These are phyloP conservation scores for Chytriomyces sp. DNA, from an alignment of 192 early-diverging fungal species.

Conservation along the genomic window DNA sequence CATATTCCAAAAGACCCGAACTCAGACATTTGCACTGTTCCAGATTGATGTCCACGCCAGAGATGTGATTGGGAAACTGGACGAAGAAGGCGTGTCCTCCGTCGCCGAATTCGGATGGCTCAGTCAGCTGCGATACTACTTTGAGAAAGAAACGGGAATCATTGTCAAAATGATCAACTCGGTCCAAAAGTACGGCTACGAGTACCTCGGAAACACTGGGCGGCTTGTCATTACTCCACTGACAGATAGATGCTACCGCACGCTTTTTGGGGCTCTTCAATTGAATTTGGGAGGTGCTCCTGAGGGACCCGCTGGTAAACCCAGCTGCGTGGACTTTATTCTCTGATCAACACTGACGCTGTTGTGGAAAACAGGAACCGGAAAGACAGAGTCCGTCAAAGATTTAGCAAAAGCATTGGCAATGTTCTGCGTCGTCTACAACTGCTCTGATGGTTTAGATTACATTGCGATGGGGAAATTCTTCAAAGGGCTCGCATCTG, in stretches of 20 bases:
- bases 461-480: constrained; percentile 73
- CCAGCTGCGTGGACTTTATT: background rate
- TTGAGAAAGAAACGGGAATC: constrained; percentile 60
- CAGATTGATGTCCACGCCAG: constrained; percentile 69
- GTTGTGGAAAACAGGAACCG: constrained; percentile 49
- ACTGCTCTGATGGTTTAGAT: constrained; percentile 68
- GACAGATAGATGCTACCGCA: constrained; percentile 66
- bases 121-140: constrained; percentile 65
- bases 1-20: background rate
- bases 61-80: constrained; percentile 58
- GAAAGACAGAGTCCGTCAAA: constrained; percentile 66
- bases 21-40: background rate
- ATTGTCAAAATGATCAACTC: constrained; percentile 71
- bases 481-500: constrained; percentile 66
- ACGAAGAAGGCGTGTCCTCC: constrained; percentile 50
- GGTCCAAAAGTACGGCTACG: constrained; percentile 66
- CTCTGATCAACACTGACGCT: background rate
- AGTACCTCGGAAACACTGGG: constrained; percentile 66
- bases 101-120: constrained; percentile 61
- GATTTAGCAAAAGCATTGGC: constrained; percentile 69
- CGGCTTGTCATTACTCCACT: constrained; percentile 65
- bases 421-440: constrained; percentile 72
- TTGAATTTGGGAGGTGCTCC: constrained; percentile 68
- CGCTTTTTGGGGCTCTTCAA: constrained; percentile 65
- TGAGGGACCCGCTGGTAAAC: constrained; percentile 54